Evolutionary conservation across 2,329 filamentous ascomycete species (phyloP).

Genomic region (Didymella glomerata): DNA sequence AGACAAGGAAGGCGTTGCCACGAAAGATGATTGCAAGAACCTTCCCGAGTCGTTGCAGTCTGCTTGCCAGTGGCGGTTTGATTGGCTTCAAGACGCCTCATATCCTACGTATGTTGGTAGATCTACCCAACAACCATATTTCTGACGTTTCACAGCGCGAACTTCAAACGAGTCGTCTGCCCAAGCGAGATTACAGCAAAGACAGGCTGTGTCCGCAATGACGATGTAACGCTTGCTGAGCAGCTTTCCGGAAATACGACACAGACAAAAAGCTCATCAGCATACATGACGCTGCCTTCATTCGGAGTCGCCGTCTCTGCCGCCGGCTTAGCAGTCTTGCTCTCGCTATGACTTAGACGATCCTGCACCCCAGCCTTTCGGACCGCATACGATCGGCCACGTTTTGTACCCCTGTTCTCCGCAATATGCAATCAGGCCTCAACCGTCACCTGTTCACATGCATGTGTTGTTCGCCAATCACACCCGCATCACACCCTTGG

Average conservation of each 20-base stretch:
- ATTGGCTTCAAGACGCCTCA: constrained; percentile 47
- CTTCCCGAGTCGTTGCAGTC: constrained; percentile 41
- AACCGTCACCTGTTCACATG: constrained; percentile 35
- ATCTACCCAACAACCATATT: neutral
- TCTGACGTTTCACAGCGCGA: constrained; percentile 45
- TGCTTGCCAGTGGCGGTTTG: constrained; percentile 48
- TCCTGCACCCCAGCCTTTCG: constrained; percentile 30
- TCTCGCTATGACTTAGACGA: constrained; percentile 39
- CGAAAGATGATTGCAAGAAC: constrained; percentile 44
- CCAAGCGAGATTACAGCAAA: constrained; percentile 46
- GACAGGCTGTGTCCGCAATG: constrained; percentile 46
- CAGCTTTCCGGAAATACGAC: constrained; percentile 13
- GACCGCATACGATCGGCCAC: constrained; percentile 35
- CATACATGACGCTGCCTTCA: neutral
- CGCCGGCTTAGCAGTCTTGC: constrained; percentile 16
- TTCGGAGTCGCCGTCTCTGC: constrained; percentile 6
- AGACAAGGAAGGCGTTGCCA: constrained; percentile 38
- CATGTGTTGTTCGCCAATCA: constrained; percentile 28
- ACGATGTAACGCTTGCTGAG: constrained; percentile 39
- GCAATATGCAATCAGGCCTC: constrained; percentile 32
- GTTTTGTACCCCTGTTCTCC: constrained; percentile 29
- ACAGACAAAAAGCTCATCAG: neutral
- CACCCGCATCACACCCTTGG: neutral
- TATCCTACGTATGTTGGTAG: constrained; percentile 42
- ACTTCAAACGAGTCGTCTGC: constrained; percentile 49